These are phyloP conservation scores for Aaosphaeria arxii DNA, from an alignment of 2,329 filamentous ascomycete species.

Conservation along the genomic window DNA sequence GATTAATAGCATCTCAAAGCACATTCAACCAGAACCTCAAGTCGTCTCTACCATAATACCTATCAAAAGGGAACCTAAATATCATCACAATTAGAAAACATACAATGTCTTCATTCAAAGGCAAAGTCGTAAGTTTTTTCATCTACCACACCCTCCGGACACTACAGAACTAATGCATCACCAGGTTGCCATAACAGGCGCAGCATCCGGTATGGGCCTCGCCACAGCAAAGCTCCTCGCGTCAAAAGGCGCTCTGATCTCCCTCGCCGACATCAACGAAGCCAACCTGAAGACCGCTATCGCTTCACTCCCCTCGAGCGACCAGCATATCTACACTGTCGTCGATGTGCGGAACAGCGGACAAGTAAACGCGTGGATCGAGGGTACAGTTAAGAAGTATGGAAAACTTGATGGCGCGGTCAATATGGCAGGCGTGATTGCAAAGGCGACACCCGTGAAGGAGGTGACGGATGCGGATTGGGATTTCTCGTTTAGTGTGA, in stretches of 20 bases:
- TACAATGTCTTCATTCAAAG: background rate
- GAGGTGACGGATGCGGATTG: conserved; percentile 32
- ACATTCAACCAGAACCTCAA: too few species aligned
- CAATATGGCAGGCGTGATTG: conserved; percentile 39
- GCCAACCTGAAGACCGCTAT: conserved; percentile 35
- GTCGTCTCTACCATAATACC: too few species aligned
- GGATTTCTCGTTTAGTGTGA: conserved; percentile 35
- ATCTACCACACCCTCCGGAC: background rate
- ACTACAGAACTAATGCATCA: background rate
- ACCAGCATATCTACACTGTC: conserved; percentile 25
- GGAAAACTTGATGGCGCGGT: conserved; percentile 36
- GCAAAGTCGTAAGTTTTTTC: conserved; percentile 4
- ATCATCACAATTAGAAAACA: too few species aligned
- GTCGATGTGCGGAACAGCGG: conserved; percentile 45
- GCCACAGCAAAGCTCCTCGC: conserved; percentile 45
- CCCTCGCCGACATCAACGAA: conserved; percentile 30
- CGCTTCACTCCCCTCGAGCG: conserved; percentile 18
- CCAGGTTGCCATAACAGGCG: conserved; percentile 12
- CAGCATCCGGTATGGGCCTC: conserved; percentile 44
- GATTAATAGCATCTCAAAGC: too few species aligned
- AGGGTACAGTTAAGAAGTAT: conserved; percentile 25
- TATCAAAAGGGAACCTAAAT: too few species aligned
- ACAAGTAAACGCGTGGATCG: conserved; percentile 40
- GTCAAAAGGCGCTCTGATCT: conserved; percentile 33
- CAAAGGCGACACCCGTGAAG: conserved; percentile 5